Evolutionary conservation across 2,329 filamentous ascomycete genomes (phyloP), one percentile per base, ranked within the genome.

Genomic region (Penicillium sp.): DNA sequence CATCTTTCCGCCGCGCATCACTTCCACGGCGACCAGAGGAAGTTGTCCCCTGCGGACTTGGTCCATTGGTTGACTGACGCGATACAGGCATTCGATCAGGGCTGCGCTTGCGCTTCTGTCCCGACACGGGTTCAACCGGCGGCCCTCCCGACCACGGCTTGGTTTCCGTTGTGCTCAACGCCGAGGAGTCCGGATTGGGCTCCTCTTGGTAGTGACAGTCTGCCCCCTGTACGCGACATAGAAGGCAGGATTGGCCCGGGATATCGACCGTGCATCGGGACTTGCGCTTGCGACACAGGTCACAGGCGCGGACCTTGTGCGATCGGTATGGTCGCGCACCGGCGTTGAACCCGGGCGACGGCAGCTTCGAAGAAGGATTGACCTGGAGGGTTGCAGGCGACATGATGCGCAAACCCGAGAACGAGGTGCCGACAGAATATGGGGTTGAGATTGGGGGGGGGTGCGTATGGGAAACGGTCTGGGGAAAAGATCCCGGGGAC

Each of bases 261-360:
- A 83, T 75, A 67, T 87, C 85, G 30, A 86, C 82, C 19, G 85
- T 86, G 70, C 87, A 89, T 65, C 87, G 81, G 2, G 85, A 86
- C 72, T 88, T 88, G 62, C 87, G 82, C 62, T 83, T 83, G 57
- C 87, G 81, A 69, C 87, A 89, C 15, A 85, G 77, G 56, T 85
- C 76, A 75, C 87, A 89, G 9, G 86, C 86, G 54, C 86, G 85
- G 42, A 84, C 82, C 63, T 86, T 82, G 75, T 88, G 86, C 8
- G 86, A 88, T 62, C 86, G 79, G 70, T 88, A 88, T 3, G 86
- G 86, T 49, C 86, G 80, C 55, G 79, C 74, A 17, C 78, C 78
- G 51, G 78, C 75, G 61, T 78, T 79, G 64, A 80, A 75, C 22
- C 74, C 71, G 51, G 74, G 71, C 19, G 76, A 75, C 35, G 73